These are phyloP conservation scores for Porphyrellus cyaneotinctus DNA, from an alignment of 768 basidiomycete species.

Conservation along the genomic window DNA sequence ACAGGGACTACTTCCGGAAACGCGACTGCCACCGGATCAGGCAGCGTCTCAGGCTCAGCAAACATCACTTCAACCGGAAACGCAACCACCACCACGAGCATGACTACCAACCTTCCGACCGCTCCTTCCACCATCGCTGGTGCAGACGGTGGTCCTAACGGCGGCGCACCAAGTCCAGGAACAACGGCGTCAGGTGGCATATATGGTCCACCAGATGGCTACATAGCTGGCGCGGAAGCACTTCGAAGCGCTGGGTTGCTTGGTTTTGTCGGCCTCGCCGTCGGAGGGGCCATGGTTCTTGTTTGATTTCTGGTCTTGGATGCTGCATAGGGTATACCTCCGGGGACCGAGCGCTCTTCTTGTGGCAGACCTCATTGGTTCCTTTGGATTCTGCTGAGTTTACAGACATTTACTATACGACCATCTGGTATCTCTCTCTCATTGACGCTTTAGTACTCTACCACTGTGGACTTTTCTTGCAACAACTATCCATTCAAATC, in stretches of 20 bases:
- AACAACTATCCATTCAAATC: conserved; percentile 10
- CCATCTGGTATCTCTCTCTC: conserved; percentile 22
- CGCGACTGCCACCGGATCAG: conserved; percentile 22
- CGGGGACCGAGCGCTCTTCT: conserved; percentile 3
- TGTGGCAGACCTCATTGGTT: conserved; percentile 13
- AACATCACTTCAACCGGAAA: conserved; percentile 25
- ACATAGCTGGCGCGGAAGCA: conserved; percentile 52
- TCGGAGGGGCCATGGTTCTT: conserved; percentile 47
- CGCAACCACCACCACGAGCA: conserved; percentile 27
- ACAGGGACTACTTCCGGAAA: conserved; percentile 19
- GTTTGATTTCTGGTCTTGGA: conserved; percentile 31
- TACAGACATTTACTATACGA: conserved; percentile 19
- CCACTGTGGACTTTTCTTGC: conserved; percentile 19
- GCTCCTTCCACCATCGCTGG: conserved; percentile 53
- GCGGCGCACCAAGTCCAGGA: conserved; percentile 57
- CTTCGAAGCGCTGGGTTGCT: conserved; percentile 46
- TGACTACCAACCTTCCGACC: conserved; percentile 39
- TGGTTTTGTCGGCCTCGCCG: conserved; percentile 40
- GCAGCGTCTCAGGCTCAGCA: conserved; percentile 19
- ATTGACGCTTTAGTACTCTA: conserved; percentile 23
- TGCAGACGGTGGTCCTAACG: conserved; percentile 38
- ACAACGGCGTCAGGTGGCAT: conserved; percentile 39
- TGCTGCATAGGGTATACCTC: conserved; percentile 15
- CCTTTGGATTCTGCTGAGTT: conserved; percentile 19
- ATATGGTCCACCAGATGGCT: conserved; percentile 66